Base-by-base conservation (phyloP, 2,329 filamentous ascomycete genomes). In the Claviceps spartinae region DNA sequence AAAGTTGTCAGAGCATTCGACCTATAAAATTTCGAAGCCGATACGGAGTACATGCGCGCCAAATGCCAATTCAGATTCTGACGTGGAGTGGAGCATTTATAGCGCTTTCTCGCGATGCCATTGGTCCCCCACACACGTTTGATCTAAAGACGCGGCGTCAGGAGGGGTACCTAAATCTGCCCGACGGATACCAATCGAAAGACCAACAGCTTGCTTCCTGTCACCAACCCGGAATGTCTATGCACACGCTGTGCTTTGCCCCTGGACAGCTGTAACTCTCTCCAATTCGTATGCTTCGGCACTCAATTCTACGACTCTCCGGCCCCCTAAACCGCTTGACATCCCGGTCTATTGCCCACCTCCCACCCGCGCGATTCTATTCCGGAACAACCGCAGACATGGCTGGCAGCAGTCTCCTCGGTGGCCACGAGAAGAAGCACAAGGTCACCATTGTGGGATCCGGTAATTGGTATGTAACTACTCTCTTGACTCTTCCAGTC, bases 361-460 rank as follows among this genome's bases (percentile, higher is more conserved):
- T 38, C 11, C 40, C 30, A 5, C 22, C 48, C 20, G 41, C 47
- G 26, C 55, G 43, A 48, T 37, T 24, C n/a, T 55, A 34, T 22
- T 51, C 52, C 16, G 40, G 44, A 42, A 16, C 40, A 18, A 20
- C 34, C 49, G 49, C 47, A 61, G 69, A 61, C 37, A 70, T 70
- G 68, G 52, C 64, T 50, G 62, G 54, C 52, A 47, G 55, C 20
- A 53, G 57, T n/a, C 49, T 62, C 48, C 63, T 76, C 43, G 74
- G 72, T 54, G 69, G 76, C 52, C 70, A 78, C 56, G 72, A 74
- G 56, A 86, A 81, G 72, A 89, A 85, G 71, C 89, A 95, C 79
- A 94, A 89, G 76, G 87, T 96, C 63, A 90, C 89, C 56, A 81
- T 98, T 50, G 81, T 98, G 59, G 93, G 93, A 61, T 97, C 91